phyloP scores from a whole-genome alignment of 148 eudicot species.

The Spergularia bocconei region DNA sequence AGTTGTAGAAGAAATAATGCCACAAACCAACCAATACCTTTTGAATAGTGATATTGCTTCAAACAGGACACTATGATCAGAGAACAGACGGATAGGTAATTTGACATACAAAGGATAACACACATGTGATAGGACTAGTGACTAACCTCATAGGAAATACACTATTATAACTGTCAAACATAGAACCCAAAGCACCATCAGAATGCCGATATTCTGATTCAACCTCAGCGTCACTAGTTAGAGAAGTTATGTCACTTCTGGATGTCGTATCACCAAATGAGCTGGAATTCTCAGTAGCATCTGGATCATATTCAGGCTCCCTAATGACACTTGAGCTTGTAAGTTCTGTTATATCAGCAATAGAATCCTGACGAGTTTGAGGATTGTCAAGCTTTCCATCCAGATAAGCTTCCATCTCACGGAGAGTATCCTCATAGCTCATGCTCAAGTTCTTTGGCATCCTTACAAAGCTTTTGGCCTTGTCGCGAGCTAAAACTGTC shows the following conservation, averaged over 20 bases:
- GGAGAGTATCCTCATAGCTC: constrained; percentile 37
- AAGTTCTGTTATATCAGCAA: constrained; percentile 39
- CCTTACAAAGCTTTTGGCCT: constrained; percentile 17
- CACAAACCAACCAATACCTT: background rate
- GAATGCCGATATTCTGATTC: constrained; percentile 57
- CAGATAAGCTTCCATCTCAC: constrained; percentile 39
- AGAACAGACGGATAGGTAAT: background rate
- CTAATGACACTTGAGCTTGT: constrained; percentile 25
- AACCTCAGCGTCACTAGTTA: constrained; percentile 77
- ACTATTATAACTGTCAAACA: constrained; percentile 43
- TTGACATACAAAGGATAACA: too few species aligned
- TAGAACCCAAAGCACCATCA: constrained; percentile 42
- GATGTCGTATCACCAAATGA: constrained; percentile 82
- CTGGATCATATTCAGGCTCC: constrained; percentile 47
- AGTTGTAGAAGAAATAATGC: background rate
- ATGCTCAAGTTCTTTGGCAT: constrained; percentile 34
- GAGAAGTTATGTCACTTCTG: constrained; percentile 53
- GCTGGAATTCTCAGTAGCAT: constrained; percentile 91
- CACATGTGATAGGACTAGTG: background rate
- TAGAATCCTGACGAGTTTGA: constrained; percentile 24
- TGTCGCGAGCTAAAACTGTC: constrained; percentile 33
- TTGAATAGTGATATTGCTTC: background rate
- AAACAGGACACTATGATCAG: background rate
- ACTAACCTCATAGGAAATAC: constrained; percentile 56
- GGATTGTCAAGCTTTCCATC: constrained; percentile 36